These are phyloP conservation scores for Phytophthora fragariae DNA, from an alignment of 352 stramenopile species.

Conservation along the genomic window DNA sequence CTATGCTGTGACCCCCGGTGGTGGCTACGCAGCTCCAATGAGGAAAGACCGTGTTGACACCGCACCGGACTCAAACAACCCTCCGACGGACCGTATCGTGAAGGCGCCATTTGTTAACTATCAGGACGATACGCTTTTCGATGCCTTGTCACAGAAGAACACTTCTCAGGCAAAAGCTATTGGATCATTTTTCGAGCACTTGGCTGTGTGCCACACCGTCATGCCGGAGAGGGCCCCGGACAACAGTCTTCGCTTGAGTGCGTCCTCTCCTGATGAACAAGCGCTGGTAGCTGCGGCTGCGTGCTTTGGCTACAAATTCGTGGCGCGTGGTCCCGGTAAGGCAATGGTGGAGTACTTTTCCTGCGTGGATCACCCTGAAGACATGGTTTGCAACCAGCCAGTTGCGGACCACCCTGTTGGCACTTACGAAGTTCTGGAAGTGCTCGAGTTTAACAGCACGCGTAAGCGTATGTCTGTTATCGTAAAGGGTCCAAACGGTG, in stretches of 20 bases:
- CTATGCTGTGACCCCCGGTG: slow-evolving; percentile 38
- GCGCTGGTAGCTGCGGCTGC: slow-evolving; percentile 84
- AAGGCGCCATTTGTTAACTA: slow-evolving; percentile 89
- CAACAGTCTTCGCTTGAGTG: slow-evolving; percentile 85
- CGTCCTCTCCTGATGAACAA: slow-evolving; percentile 93
- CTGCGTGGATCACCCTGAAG: slow-evolving; percentile 50
- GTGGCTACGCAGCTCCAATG: slow-evolving; percentile 34
- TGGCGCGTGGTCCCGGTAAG: slow-evolving; percentile 70
- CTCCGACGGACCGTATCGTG: slow-evolving; percentile 57
- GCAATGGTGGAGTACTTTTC: slow-evolving; percentile 82
- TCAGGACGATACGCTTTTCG: slow-evolving; percentile 83
- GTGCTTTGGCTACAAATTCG: slow-evolving; percentile 89
- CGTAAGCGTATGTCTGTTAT: slow-evolving; percentile 97
- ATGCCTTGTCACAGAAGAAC: slow-evolving; percentile 50
- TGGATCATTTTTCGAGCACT: slow-evolving; percentile 83
- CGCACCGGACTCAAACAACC: slow-evolving; percentile 33
- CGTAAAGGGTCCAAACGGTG: slow-evolving; percentile 57
- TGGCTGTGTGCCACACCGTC: slow-evolving; percentile 96
- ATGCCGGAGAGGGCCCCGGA: slow-evolving; percentile 96
- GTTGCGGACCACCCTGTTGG: slow-evolving; percentile 41
- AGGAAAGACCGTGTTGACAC: slow-evolving; percentile 46
- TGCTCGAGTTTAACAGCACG: slow-evolving; percentile 95
- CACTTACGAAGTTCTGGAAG: slow-evolving; percentile 90
- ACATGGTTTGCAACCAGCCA: slow-evolving; percentile 40
- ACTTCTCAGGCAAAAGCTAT: slow-evolving; percentile 64